These are phyloP conservation scores for Exophiala aquamarina DNA, from an alignment of 2,329 filamentous ascomycete species.

Conservation along the genomic window DNA sequence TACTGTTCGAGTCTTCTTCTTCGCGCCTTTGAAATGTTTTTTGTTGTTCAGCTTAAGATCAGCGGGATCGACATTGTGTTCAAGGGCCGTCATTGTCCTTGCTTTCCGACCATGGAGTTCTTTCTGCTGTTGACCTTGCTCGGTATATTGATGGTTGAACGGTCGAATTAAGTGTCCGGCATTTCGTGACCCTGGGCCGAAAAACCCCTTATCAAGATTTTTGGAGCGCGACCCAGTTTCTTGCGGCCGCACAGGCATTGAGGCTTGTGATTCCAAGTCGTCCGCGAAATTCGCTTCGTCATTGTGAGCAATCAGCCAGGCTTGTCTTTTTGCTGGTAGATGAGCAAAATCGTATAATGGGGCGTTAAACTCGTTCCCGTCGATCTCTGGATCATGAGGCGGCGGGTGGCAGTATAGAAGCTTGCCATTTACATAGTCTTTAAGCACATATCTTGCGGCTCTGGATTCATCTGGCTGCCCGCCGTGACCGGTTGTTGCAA, in stretches of 20 bases:
- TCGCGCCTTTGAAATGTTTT: conserved; percentile 90
- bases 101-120: conserved; percentile 80
- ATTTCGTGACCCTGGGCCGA: conserved; percentile 58
- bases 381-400: conserved; percentile 63
- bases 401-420: conserved; percentile 89
- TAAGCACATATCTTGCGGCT: conserved; percentile 84
- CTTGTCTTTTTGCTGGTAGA: conserved; percentile 77
- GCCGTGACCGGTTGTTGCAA: conserved; percentile 74
- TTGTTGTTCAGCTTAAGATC: conserved; percentile 71
- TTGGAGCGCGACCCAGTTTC: conserved; percentile 67
- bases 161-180: conserved; percentile 72
- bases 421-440: conserved; percentile 97
- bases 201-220: conserved; percentile 85
- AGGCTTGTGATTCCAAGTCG: conserved; percentile 37
- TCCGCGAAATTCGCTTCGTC: conserved; percentile 43
- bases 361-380: conserved; percentile 76
- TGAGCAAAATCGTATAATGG: conserved; percentile 84
- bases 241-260: conserved; percentile 15
- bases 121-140: conserved; percentile 71
- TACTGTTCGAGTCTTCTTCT: conserved; percentile 61
- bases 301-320: conserved; percentile 54
- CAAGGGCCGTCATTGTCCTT: conserved; percentile 72
- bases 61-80: conserved; percentile 79
- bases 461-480: conserved; percentile 92
- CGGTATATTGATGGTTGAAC: conserved; percentile 85